These are phyloP conservation scores for Cryptomeria japonica DNA, from an alignment of 75 land plant species.

Conservation along the genomic window DNA sequence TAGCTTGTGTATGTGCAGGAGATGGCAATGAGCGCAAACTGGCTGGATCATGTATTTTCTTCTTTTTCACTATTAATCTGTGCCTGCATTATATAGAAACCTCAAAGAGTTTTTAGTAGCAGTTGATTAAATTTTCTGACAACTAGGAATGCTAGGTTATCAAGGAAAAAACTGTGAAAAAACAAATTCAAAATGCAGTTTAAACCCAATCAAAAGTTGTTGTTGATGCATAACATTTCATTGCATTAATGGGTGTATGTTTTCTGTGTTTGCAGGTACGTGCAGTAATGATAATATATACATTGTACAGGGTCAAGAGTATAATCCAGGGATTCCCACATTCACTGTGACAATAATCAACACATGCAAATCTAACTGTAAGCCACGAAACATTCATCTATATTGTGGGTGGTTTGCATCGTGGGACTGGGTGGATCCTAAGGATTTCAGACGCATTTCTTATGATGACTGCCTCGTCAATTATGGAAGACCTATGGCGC, in stretches of 20 bases:
- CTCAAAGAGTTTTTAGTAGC: too few species aligned
- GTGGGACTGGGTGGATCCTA: conserved; percentile 35
- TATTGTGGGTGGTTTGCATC: conserved; percentile 55
- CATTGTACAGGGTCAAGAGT: conserved; percentile 30
- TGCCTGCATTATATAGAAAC: too few species aligned
- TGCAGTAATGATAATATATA: conserved; percentile 40
- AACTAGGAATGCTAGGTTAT: too few species aligned
- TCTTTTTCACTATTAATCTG: too few species aligned
- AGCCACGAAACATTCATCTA: conserved; percentile 31
- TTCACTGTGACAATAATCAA: conserved; percentile 11
- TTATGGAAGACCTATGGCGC: conserved; percentile 37
- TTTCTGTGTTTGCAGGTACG: conserved; percentile 2
- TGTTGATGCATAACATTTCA: too few species aligned
- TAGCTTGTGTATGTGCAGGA: too few species aligned
- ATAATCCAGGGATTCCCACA: conserved; percentile 33
- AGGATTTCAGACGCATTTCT: conserved; percentile 29
- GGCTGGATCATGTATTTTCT: too few species aligned
- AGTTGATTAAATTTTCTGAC: too few species aligned
- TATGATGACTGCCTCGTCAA: conserved; percentile 55
- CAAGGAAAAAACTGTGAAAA: too few species aligned
- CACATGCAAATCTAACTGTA: conserved; percentile 29
- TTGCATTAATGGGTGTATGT: background rate
- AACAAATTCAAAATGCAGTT: too few species aligned
- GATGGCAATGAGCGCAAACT: too few species aligned
- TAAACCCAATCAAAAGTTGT: too few species aligned